These are phyloP conservation scores for Plasmodium vivax DNA, from an alignment of 169 alveolate species.

Conservation along the genomic window DNA sequence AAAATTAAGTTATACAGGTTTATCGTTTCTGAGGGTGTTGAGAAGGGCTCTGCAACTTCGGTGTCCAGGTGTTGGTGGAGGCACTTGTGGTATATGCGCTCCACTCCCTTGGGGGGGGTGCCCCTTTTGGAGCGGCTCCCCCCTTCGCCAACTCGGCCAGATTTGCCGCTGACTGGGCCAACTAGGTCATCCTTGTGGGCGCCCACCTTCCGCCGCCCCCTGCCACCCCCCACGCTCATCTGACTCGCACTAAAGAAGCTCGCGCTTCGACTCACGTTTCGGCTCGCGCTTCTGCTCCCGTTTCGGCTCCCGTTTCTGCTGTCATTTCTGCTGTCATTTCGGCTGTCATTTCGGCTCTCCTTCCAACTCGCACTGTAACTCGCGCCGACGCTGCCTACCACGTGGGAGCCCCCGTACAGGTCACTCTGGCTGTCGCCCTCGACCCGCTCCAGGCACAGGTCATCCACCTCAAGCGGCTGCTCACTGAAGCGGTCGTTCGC, in stretches of 20 bases:
- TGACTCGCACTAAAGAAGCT: not conserved
- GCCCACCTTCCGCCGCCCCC: not conserved
- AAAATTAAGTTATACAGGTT: constrained; percentile 36
- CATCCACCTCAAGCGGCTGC: not conserved
- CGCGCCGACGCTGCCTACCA: not conserved
- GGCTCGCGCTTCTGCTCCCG: not conserved
- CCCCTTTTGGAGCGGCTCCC: not conserved
- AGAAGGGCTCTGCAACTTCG: not conserved
- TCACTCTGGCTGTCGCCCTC: not conserved
- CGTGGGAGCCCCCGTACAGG: not conserved
- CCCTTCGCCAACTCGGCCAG: not conserved
- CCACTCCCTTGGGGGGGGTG: not conserved
- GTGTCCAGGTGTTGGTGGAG: not conserved
- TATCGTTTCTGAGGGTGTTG: constrained; percentile 56
- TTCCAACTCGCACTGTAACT: too few species aligned
- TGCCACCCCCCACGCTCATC: not conserved
- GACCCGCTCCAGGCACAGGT: not conserved
- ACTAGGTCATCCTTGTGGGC: not conserved
- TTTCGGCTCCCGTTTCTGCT: not conserved
- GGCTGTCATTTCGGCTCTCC: not conserved
- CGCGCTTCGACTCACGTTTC: not conserved
- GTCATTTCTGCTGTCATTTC: not conserved
- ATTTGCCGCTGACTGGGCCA: not conserved
- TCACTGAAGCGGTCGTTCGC: not conserved
- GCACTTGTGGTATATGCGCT: not conserved